Conservation (phyloP, 1,139 yeast species). For the Candida sp. region DNA sequence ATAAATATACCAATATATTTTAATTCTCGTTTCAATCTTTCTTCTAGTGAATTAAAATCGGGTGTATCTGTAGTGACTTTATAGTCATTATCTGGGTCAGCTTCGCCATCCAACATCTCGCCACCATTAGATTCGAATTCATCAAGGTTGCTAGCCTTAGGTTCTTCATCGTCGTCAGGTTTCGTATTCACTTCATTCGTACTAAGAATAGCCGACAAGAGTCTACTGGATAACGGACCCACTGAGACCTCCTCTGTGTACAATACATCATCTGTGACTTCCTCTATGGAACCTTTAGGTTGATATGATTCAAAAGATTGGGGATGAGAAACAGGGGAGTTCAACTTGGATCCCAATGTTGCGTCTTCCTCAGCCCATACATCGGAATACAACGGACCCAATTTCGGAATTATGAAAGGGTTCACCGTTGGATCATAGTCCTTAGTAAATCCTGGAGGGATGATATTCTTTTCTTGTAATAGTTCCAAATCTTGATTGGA, state of each 20-base stretch:
- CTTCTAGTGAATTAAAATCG: conserved; percentile 83
- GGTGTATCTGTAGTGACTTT: conserved; percentile 30
- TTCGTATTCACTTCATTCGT: conserved; percentile 38
- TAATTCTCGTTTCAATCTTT: conserved; percentile 80
- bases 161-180: conserved; percentile 14
- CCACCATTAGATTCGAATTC: conserved; percentile 7
- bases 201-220: conserved; percentile 74
- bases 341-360: conserved; percentile 37
- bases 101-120: conserved; percentile 19
- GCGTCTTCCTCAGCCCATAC: conserved; percentile 86
- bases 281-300: conserved; percentile 62
- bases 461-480: conserved; percentile 55
- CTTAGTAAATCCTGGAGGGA: conserved; percentile 51
- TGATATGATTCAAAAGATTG: conserved; percentile 43
- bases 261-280: conserved; percentile 58
- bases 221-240: conserved; percentile 88
- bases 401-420: conserved; percentile 74
- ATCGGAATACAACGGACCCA: conserved; percentile 80
- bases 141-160: neutral
- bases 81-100: conserved; percentile 41
- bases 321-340: conserved; percentile 34
- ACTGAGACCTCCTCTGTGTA: conserved; percentile 78
- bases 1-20: conserved; percentile 88
- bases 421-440: conserved; percentile 64
- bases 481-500: conserved; percentile 80